Evolutionary conservation across 345 rosid genomes (phyloP).

Genomic region (Garcia nutans): DNA sequence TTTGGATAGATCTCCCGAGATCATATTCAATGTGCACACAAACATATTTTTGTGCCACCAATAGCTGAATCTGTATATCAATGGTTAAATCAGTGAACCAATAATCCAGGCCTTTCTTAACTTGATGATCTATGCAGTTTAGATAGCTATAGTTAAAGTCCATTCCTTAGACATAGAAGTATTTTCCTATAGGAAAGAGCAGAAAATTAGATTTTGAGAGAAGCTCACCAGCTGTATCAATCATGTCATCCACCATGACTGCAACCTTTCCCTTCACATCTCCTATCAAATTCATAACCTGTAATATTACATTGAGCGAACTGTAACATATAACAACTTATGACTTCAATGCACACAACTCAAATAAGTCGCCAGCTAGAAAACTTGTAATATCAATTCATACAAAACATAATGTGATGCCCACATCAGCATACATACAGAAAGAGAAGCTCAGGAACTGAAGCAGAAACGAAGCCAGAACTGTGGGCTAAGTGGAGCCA

Average conservation of each 20-base stretch:
- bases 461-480: background rate
- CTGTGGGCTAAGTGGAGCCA: no score
- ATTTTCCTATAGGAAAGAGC: conserved; percentile 4
- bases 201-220: conserved; percentile 7
- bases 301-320: conserved; percentile 22
- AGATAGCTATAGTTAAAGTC: no score
- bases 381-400: background rate
- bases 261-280: conserved; percentile 97
- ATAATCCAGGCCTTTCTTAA: background rate
- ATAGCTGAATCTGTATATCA: background rate
- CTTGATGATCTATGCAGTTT: no score
- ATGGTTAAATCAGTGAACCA: conserved; percentile 1
- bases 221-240: conserved; percentile 89
- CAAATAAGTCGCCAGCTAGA: background rate
- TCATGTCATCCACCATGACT: conserved; percentile 98
- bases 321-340: background rate
- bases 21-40: background rate
- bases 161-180: background rate
- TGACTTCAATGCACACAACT: background rate
- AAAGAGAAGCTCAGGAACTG: background rate
- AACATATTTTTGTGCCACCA: background rate
- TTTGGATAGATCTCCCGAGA: background rate
- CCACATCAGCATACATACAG: background rate
- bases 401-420: background rate
- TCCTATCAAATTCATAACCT: conserved; percentile 98